Evolutionary conservation across 805 yeast genomes (phyloP), one percentile per base, ranked within the genome.

Genomic region (Kodamaea nitidulidarum): DNA sequence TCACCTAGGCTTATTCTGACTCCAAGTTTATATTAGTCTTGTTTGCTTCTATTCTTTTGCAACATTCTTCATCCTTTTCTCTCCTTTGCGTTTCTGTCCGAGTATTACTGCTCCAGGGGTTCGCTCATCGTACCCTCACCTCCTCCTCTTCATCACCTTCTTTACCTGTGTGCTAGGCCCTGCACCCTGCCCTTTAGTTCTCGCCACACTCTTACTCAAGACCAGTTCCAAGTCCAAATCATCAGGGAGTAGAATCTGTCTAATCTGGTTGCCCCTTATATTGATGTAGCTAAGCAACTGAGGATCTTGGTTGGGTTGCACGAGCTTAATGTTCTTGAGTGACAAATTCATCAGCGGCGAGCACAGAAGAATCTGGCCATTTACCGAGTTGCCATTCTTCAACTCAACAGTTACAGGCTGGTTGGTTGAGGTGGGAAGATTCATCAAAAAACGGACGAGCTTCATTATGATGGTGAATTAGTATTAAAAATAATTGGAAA

Each of bases 321-420:
- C 80, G 75, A 91, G 79, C 50, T 81, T 84, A 35, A 86, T 91
- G 47, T 84, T 84, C 51, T 84, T 80, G 45, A 90, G 61, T 4
- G 87, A 79, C 32, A 90, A 80, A 61, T 90, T 90, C 98, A 90
- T 90, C 46, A 84, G 76, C 18, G 96, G 96, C 2, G 95, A 73
- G 29, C 93, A 95, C 5, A 88, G 78, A 29, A 84, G 78, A 17
- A 91, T 68, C 10, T 90, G 85, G 0, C 98, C 98, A 51, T 84
- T 77, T 4, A 91, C 76, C 4, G 86, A 73, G 4, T 91, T 85
- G 28, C 97, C 97, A 61, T 91, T 88, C 60, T 90, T 91, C 54
- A 91, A 69, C 58, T 90, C 98, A 14, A 90, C 84, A 38, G 91
- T 88, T 1, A 91, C 91, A 36, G 88, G 81, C 62, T 88, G 97